phyloP scores from a whole-genome alignment of 345 rosid genomes.

The Populus alba region DNA sequence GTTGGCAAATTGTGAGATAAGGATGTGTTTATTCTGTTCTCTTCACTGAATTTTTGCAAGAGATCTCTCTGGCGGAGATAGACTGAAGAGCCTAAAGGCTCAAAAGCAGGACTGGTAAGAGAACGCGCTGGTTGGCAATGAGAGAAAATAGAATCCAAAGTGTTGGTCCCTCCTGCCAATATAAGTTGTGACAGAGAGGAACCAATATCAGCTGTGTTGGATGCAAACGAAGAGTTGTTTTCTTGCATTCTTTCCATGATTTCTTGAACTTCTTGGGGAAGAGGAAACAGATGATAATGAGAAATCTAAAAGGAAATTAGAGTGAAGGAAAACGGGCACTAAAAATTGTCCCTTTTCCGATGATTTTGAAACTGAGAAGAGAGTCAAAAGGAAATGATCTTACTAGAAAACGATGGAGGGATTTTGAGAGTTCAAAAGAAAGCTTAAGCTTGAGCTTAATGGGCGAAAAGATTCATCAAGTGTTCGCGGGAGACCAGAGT shows the following conservation, averaged over 20 bases:
- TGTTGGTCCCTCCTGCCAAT: conserved; percentile 65
- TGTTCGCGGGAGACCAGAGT: not conserved
- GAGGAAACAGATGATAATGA: not conserved
- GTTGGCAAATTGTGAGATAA: conserved; percentile 1
- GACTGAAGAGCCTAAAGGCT: conserved; percentile 74
- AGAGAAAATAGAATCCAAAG: conserved; percentile 86
- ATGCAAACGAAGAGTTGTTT: conserved; percentile 20
- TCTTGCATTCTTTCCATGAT: conserved; percentile 43
- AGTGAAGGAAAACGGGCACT: conserved; percentile 17
- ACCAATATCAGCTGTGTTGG: conserved; percentile 38
- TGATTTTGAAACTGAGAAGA: not conserved
- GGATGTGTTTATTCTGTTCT: conserved; percentile 33
- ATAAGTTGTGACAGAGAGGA: conserved; percentile 72
- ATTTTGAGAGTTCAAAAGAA: not conserved
- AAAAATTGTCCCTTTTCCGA: conserved; percentile 30
- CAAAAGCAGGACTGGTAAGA: conserved; percentile 19
- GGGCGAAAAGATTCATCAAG: not conserved
- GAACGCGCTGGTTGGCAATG: conserved; percentile 34
- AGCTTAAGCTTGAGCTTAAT: not conserved
- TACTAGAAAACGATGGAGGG: not conserved
- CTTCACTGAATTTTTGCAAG: conserved; percentile 54
- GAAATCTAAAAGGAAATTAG: not conserved
- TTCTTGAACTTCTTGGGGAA: not conserved
- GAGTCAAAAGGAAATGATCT: not conserved
- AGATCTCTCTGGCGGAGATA: conserved; percentile 86